These are phyloP conservation scores for Schwanniomyces pseudopolymorphus DNA, from an alignment of 805 yeast species.

Conservation along the genomic window DNA sequence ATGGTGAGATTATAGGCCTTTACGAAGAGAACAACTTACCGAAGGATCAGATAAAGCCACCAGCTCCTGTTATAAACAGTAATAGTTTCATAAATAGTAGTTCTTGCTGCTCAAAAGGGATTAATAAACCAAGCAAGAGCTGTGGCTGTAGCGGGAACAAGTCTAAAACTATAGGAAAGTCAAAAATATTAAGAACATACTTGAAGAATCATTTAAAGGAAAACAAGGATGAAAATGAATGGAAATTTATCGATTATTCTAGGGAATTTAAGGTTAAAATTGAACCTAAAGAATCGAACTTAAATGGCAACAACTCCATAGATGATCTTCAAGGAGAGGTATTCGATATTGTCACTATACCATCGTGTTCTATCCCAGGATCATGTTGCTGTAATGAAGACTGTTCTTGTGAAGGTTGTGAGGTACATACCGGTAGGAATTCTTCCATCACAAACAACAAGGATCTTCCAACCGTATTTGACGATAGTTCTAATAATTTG, in stretches of 20 bases:
- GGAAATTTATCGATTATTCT: slow-evolving; percentile 8
- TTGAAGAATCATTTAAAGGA: slow-evolving; percentile 21
- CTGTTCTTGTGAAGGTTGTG: slow-evolving; percentile 39
- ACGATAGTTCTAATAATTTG: slow-evolving; percentile 10
- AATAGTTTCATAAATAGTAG: slow-evolving; percentile 35
- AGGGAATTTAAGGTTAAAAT: background rate
- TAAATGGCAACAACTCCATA: background rate
- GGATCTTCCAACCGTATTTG: slow-evolving; percentile 4
- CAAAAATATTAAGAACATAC: slow-evolving; percentile 34
- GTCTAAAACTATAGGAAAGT: slow-evolving; percentile 29
- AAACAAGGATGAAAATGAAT: slow-evolving; percentile 4
- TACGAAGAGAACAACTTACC: slow-evolving; percentile 21
- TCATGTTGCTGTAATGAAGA: slow-evolving; percentile 36
- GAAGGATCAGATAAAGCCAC: slow-evolving; percentile 14
- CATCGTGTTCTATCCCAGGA: slow-evolving; percentile 35
- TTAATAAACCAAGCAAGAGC: slow-evolving; percentile 15
- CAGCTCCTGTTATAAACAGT: slow-evolving; percentile 23
- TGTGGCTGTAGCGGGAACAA: slow-evolving; percentile 33
- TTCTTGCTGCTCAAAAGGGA: slow-evolving; percentile 30
- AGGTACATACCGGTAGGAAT: slow-evolving; percentile 26
- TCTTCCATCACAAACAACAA: slow-evolving; percentile 5
- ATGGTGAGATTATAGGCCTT: slow-evolving; percentile 40
- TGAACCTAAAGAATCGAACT: slow-evolving; percentile 6
- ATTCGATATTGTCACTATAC: slow-evolving; percentile 25
- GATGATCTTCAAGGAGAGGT: background rate